Base-by-base conservation (phyloP, 2,329 filamentous ascomycete species). In the Cladorrhinum sp. region DNA sequence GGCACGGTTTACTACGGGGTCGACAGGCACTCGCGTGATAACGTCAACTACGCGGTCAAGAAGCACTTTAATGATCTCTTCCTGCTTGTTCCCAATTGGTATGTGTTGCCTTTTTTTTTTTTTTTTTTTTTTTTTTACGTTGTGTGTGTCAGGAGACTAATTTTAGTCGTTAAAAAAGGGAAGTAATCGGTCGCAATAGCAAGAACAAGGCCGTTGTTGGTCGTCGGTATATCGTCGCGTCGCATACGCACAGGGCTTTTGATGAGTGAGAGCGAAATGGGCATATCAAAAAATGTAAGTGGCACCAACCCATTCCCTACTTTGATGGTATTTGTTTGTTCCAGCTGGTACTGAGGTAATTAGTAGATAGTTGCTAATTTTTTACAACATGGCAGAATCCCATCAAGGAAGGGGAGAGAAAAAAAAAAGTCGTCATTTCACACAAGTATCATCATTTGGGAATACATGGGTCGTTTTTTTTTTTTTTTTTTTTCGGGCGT, bases 41-140 rank as follows among this genome's bases (percentile, higher is more conserved):
- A 52, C 28, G 83, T 84, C 12, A 57, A 60, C 0, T 58, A 61
- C 36, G 52, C 46, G 33, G 14, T 82, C 82, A 82, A 85, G 73
- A 85, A 86, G 66, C 86, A 85, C 36, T 96, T 96, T 73, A 89
- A 86, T 69, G 92, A 96, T 73, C 88, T 83, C 0, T 88, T 96
- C 72, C 83, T 96, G 23, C 79, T 96, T 58, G 89, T 94, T 39
- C 91, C 92, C 7, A 91, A 91, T 75, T 82, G 86, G 83, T 83
- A 87, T 65, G 75, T 80, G 4, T 18, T 20, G 6, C 6, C 6
- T 46, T 16, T 36, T 9, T 16, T 3, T 36, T 16, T 16, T 16
- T 36, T 16, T 36, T 16, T 36, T 16, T 36, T 16, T 36, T 9
- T 36, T 16, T 36, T 16, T 16, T 8, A 46, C n/a, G n/a, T 46